Percentiles rank a stretch among this genome's conserved stretches.
Evolutionary conservation across 2,329 filamentous ascomycete species (phyloP).

Genomic region (Diaporthe sp.): DNA sequence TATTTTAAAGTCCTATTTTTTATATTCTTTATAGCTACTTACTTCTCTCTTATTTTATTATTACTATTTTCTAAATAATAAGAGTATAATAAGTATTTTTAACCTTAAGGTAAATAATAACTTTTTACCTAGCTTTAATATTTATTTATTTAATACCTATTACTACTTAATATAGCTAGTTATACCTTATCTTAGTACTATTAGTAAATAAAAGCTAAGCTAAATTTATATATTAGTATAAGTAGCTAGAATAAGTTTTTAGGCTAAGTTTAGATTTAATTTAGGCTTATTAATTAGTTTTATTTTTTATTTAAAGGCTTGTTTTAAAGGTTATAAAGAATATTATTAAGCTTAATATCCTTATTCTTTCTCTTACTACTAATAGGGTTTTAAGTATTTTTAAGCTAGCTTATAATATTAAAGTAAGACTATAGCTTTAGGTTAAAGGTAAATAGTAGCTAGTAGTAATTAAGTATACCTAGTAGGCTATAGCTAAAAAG

Average conservation of each 20-base stretch:
- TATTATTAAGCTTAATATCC: neutral
- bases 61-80: neutral
- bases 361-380: neutral
- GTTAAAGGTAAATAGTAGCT: neutral
- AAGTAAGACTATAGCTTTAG: neutral
- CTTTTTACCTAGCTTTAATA: neutral
- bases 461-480: neutral
- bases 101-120: rapidly evolving
- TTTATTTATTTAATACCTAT: neutral
- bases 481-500: neutral
- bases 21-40: no score
- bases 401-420: neutral
- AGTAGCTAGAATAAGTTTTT: neutral
- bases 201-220: neutral
- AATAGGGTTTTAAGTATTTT: neutral
- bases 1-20: neutral
- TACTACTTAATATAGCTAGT: neutral
- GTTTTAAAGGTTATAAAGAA: neutral
- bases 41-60: neutral
- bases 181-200: neutral
- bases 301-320: neutral
- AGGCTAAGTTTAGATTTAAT: neutral
- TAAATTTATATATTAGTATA: neutral
- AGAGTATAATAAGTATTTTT: neutral
- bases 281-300: neutral